Base-by-base conservation (phyloP, 352 stramenopile genomes). In the Albugo candida region DNA sequence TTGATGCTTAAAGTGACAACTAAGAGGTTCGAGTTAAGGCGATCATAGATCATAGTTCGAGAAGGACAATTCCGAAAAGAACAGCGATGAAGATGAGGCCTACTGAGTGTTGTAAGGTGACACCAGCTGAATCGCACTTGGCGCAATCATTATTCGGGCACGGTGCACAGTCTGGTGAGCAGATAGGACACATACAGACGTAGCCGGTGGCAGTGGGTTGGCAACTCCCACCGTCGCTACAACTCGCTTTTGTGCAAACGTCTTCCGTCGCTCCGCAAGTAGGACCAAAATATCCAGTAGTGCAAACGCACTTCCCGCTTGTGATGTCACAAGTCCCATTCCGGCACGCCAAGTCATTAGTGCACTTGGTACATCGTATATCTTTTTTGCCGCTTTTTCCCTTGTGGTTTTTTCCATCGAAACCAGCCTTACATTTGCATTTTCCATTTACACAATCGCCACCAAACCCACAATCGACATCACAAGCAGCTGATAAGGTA, bases 401-500 rank as follows among this genome's bases (percentile, higher is more conserved):
- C 47, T 71, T 66, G 60, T 64, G 61, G 49, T 52, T 47, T 40
- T 65, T 67, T 42, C 63, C 65, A 17, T 70, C 56, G 36, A 56
- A 77, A 3, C 63, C 63, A 17, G 58, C 59, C 24, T 67, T 69
- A 36, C 65, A 77, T 36, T 60, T 58, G 35, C 65, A 77, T 24
- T 54, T 19, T 13, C 61, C 61, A 20, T 65, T 51, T 1, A 71
- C 61, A 20, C 65, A 77, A 48, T 67, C 61, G 20, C 63, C 65
- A 11, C 65, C 65, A 16, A 58, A 19, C 14, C 65, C 65, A 39
- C 65, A 77, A 56, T 77, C 65, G 10, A 77, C 65, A 36, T 77
- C 65, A 41, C 65, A 77, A 38, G 59, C 54, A n/a, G 51, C 65
- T 20, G 54, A 62, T 10, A 56, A 54, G 6, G 65, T 62, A 31